These are phyloP conservation scores for Leishmania turanica DNA, from an alignment of 208 protist genomes.

Conservation along the genomic window DNA sequence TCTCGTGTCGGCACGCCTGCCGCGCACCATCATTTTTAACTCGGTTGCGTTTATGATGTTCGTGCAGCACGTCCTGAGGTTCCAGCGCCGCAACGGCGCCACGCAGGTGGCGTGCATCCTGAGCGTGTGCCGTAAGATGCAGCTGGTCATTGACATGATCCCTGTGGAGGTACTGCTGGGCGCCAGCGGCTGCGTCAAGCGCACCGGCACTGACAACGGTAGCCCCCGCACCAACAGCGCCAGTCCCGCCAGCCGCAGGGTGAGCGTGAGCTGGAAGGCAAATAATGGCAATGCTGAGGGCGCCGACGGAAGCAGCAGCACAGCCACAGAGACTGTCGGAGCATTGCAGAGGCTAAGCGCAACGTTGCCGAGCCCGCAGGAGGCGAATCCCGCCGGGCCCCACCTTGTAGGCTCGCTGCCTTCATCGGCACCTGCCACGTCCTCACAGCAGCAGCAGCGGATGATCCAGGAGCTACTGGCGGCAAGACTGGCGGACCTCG, in stretches of 20 bases:
- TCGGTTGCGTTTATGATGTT: conserved; percentile 67
- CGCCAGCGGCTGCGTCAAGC: neutral
- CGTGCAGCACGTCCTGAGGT: conserved; percentile 49
- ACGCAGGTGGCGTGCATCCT: conserved; percentile 41
- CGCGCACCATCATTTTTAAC: conserved; percentile 56
- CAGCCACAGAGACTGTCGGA: neutral
- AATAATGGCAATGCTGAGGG: neutral
- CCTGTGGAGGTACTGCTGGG: conserved; percentile 20
- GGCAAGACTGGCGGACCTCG: conserved; percentile 24
- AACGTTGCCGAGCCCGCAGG: neutral
- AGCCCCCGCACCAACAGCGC: neutral
- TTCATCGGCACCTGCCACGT: neutral
- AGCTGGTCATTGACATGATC: conserved; percentile 45
- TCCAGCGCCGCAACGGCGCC: conserved; percentile 27
- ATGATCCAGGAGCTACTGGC: conserved; percentile 12
- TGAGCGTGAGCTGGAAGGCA: neutral
- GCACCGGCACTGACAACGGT: neutral
- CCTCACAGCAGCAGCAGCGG: neutral
- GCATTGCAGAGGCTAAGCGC: neutral
- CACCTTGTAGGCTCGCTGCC: neutral
- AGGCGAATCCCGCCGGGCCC: neutral
- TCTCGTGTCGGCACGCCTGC: conserved; percentile 42
- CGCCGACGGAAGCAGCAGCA: neutral
- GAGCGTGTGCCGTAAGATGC: conserved; percentile 40
- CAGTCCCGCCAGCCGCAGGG: conserved; percentile 5